phyloP scores from a whole-genome alignment of 2,329 filamentous ascomycete species.

The Leptoxyphium fumago region DNA sequence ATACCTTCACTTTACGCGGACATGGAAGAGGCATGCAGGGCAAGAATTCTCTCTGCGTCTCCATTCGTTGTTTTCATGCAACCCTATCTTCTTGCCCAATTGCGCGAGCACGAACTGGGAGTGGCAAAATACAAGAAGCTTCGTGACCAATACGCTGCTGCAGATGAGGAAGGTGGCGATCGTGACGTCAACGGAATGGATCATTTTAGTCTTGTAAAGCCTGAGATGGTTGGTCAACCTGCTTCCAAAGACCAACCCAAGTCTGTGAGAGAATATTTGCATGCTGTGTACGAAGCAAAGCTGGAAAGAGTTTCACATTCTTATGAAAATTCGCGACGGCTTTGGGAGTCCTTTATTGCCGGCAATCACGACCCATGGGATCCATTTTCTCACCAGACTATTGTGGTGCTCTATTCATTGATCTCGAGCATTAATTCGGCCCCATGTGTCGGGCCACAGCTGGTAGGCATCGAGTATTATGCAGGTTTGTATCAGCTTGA shows the following conservation, averaged over 20 bases:
- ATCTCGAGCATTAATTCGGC: slow-evolving; percentile 90
- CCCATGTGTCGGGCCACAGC: slow-evolving; percentile 77
- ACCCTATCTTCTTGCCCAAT: slow-evolving; percentile 82
- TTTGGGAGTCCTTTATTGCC: slow-evolving; percentile 91
- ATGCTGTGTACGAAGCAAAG: slow-evolving; percentile 89
- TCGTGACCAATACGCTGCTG: slow-evolving; percentile 50
- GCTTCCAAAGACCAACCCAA: slow-evolving; percentile 72
- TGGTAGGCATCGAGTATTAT: slow-evolving; percentile 87
- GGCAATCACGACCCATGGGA: slow-evolving; percentile 84
- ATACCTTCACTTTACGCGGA: slow-evolving; percentile 84
- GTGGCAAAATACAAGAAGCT: slow-evolving; percentile 70
- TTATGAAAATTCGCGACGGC: slow-evolving; percentile 83
- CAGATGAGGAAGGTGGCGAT: slow-evolving; percentile 23
- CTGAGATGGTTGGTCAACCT: slow-evolving; percentile 85
- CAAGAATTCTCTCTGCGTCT: slow-evolving; percentile 84
- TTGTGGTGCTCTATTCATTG: slow-evolving; percentile 83
- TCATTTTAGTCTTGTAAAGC: slow-evolving; percentile 79
- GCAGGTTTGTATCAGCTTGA: slow-evolving; percentile 62
- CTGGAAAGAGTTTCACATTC: slow-evolving; percentile 91
- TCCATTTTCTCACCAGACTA: slow-evolving; percentile 89
- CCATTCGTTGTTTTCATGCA: slow-evolving; percentile 93
- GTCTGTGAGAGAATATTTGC: slow-evolving; percentile 83
- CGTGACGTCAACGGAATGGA: slow-evolving; percentile 12
- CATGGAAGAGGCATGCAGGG: slow-evolving; percentile 85
- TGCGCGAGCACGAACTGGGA: slow-evolving; percentile 76